A percentile compares a stretch with the other conserved stretches of the same genome.
Evolutionary conservation across 306 rosid genomes (phyloP).

Genomic region (Clitoria ternatea): DNA sequence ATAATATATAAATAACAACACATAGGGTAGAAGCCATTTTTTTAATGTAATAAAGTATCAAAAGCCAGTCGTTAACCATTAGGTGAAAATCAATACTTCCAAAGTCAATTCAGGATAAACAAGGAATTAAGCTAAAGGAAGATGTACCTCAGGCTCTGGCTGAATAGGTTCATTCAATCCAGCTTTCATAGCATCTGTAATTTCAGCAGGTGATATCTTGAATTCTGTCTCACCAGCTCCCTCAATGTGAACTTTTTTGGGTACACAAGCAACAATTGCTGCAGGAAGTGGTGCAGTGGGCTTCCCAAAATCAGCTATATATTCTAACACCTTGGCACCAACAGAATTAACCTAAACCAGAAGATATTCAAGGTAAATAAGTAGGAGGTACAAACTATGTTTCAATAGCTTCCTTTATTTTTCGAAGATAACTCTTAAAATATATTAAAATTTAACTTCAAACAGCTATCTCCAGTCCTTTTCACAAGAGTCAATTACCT

Average conservation of each 20-base stretch:
- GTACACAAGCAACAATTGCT: slow-evolving; percentile 97
- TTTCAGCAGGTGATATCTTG: slow-evolving; percentile 76
- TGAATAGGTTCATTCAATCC: slow-evolving; percentile 79
- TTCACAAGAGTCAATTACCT: too few species aligned
- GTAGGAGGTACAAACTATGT: not conserved
- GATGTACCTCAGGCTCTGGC: slow-evolving; percentile 93
- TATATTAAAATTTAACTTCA: not conserved
- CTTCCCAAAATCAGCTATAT: slow-evolving; percentile 82
- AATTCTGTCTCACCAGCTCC: slow-evolving; percentile 91
- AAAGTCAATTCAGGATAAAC: slow-evolving; percentile 5
- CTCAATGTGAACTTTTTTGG: slow-evolving; percentile 76
- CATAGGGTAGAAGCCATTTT: not conserved
- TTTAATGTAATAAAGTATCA: not conserved
- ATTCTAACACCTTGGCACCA: slow-evolving; percentile 87
- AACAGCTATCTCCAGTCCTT: too few species aligned
- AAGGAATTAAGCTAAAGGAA: slow-evolving; percentile 19
- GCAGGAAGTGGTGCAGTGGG: slow-evolving; percentile 94
- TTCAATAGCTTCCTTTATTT: not conserved
- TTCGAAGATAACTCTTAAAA: not conserved
- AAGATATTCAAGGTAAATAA: slow-evolving; percentile 5
- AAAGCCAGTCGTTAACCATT: not conserved
- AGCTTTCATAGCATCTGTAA: slow-evolving; percentile 76
- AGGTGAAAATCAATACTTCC: not conserved
- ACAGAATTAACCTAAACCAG: slow-evolving; percentile 71
- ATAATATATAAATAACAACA: too few species aligned